Evolutionary conservation across 192 early-diverging fungal genomes (phyloP).

Genomic region (Coemansia sp.): DNA sequence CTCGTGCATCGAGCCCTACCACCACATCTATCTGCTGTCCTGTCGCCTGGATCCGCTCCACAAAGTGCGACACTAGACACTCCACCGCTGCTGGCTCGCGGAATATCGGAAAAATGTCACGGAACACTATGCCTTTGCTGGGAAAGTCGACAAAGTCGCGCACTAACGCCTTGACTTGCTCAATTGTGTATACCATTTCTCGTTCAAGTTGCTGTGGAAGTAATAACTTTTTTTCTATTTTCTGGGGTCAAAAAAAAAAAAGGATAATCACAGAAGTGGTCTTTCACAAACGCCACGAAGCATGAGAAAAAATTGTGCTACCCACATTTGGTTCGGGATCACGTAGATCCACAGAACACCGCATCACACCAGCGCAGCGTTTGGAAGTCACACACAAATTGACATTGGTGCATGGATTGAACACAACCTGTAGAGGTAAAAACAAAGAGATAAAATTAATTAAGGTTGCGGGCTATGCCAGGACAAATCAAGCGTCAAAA

Average conservation of each 20-base stretch:
- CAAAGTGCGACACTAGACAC: constrained; percentile 82
- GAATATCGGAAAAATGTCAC: constrained; percentile 97
- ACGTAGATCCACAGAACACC: not conserved
- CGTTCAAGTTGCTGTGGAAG: not conserved
- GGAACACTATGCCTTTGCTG: constrained; percentile 90
- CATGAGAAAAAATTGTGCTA: not conserved
- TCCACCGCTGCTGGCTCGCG: constrained; percentile 91
- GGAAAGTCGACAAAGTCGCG: constrained; percentile 77
- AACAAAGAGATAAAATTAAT: constrained; percentile 5
- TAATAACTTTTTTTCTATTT: too few relatives aligned
- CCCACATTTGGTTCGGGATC: not conserved
- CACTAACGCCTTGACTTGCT: constrained; percentile 51
- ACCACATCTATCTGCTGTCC: constrained; percentile 81
- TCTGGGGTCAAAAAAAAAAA: too few relatives aligned
- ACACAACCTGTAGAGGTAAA: not conserved
- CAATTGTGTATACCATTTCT: constrained; percentile 48
- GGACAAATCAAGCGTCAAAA: constrained; percentile 35
- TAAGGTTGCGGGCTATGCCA: not conserved
- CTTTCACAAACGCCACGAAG: not conserved
- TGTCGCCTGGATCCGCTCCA: constrained; percentile 71
- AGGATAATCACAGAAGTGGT: not conserved
- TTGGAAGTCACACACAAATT: not conserved
- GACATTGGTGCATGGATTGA: not conserved
- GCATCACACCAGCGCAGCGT: too few relatives aligned
- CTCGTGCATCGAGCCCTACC: constrained; percentile 95